These are phyloP conservation scores for Friedmanniomyces simplex DNA, from an alignment of 495 filamentous ascomycete genomes.

Conservation along the genomic window DNA sequence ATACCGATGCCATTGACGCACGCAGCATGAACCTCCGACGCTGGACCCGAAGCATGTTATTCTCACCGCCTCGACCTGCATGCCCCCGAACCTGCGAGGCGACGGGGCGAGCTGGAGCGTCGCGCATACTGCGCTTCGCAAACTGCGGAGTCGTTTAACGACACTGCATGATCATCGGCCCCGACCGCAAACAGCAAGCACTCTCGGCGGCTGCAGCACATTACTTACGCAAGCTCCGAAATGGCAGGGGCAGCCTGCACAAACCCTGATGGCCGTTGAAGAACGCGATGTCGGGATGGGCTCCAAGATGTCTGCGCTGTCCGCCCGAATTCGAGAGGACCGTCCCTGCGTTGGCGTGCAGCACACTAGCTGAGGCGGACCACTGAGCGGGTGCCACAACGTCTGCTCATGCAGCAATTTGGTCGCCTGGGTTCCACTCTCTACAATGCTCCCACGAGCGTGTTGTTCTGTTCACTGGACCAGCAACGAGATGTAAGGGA, in stretches of 20 bases:
- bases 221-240: too few relatives aligned
- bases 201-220: too few relatives aligned
- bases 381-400: constrained; percentile 5
- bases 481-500: too few relatives aligned
- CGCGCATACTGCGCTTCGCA: background rate
- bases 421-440: background rate
- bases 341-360: background rate
- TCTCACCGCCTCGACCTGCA: background rate
- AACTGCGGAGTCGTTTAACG: background rate
- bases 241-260: too few relatives aligned
- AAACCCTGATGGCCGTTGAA: too few relatives aligned
- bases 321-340: background rate
- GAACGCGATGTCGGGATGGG: too few relatives aligned
- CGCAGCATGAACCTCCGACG: background rate
- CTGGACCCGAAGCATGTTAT: background rate
- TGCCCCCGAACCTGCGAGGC: background rate
- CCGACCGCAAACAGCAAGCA: too few relatives aligned
- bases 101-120: background rate
- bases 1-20: too few relatives aligned
- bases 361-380: background rate
- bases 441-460: background rate
- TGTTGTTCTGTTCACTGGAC: too few relatives aligned
- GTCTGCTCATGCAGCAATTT: background rate
- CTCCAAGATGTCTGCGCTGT: background rate
- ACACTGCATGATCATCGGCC: too few relatives aligned